phyloP scores from a whole-genome alignment of 2,329 filamentous ascomycete genomes.

The Fusarium dimerum region DNA sequence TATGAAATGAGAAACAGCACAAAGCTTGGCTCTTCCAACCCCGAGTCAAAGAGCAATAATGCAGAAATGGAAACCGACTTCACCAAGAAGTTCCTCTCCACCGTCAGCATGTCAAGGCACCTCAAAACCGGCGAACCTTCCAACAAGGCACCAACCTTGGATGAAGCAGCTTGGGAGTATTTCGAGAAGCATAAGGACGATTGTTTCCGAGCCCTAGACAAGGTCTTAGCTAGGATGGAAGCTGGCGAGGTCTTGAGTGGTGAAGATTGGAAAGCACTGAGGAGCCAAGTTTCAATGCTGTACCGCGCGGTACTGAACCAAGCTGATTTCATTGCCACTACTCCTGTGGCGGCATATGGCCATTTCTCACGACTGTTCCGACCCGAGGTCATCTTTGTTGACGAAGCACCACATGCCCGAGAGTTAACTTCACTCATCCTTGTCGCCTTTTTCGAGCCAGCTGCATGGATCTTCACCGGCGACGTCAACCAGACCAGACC shows the following conservation, averaged over 20 bases:
- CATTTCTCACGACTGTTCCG: constrained; percentile 58
- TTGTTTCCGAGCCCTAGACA: constrained; percentile 37
- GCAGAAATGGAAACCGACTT: constrained; percentile 32
- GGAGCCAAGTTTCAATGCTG: constrained; percentile 34
- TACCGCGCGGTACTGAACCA: constrained; percentile 41
- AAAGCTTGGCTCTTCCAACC: constrained; percentile 26
- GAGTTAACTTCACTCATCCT: constrained; percentile 48
- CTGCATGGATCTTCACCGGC: constrained; percentile 47
- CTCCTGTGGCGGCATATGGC: constrained; percentile 44
- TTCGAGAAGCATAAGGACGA: constrained; percentile 36
- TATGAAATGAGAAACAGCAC: constrained; percentile 36
- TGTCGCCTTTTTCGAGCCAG: constrained; percentile 43
- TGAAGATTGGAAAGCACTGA: constrained; percentile 32
- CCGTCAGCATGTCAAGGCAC: constrained; percentile 23
- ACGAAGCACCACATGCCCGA: constrained; percentile 59
- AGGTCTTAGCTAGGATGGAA: constrained; percentile 37
- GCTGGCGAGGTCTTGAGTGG: constrained; percentile 25
- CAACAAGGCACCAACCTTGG: constrained; percentile 40
- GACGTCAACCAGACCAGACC: constrained; percentile 48
- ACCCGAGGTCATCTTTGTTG: constrained; percentile 83
- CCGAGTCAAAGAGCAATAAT: background rate
- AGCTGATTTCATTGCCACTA: constrained; percentile 48
- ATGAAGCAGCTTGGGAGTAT: constrained; percentile 45
- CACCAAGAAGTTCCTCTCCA: constrained; percentile 36
- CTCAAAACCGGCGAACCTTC: constrained; percentile 9